phyloP scores from a whole-genome alignment of 2,329 filamentous ascomycete species.

The Diaporthe batatas region DNA sequence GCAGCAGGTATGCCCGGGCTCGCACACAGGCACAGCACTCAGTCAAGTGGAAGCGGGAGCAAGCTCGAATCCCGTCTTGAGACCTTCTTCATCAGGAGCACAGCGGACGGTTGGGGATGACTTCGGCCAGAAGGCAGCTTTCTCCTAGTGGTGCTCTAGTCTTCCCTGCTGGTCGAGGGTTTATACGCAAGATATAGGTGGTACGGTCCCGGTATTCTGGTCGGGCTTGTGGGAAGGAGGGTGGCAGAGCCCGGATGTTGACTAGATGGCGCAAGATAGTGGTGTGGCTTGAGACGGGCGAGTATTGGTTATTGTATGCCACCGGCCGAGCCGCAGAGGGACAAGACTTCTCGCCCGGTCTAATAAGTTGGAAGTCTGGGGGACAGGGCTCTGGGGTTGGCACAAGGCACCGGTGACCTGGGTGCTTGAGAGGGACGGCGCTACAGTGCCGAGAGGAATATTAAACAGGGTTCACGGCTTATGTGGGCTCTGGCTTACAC shows the following conservation, averaged over 20 bases:
- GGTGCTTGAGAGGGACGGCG: slow-evolving; percentile 37
- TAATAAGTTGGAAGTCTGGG: slow-evolving; percentile 31
- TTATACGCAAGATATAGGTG: slow-evolving; percentile 23
- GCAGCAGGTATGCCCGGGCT: slow-evolving; percentile 24
- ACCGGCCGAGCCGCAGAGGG: slow-evolving; percentile 40
- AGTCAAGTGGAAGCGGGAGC: slow-evolving; percentile 36
- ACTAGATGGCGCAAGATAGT: slow-evolving; percentile 29
- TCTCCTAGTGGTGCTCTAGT: not conserved
- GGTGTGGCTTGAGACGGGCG: slow-evolving; percentile 39
- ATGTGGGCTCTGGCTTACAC: slow-evolving; percentile 39
- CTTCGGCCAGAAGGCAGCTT: slow-evolving; percentile 5
- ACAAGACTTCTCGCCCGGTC: slow-evolving; percentile 39
- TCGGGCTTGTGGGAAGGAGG: slow-evolving; percentile 18
- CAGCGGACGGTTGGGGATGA: slow-evolving; percentile 3
- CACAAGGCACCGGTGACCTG: slow-evolving; percentile 30
- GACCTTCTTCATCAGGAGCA: slow-evolving; percentile 25
- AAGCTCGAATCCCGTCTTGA: not conserved
- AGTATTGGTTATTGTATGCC: slow-evolving; percentile 41
- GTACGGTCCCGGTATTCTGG: slow-evolving; percentile 29
- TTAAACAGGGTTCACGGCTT: slow-evolving; percentile 40
- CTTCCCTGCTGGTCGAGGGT: slow-evolving; percentile 9
- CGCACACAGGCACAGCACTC: slow-evolving; percentile 34
- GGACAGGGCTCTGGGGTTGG: slow-evolving; percentile 34
- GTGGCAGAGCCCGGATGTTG: slow-evolving; percentile 32
- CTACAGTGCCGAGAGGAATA: slow-evolving; percentile 38